Percentiles rank a stretch among this genome's conserved stretches.
Conservation (phyloP, 495 filamentous ascomycete species). For the Schizothecium vesticola region DNA sequence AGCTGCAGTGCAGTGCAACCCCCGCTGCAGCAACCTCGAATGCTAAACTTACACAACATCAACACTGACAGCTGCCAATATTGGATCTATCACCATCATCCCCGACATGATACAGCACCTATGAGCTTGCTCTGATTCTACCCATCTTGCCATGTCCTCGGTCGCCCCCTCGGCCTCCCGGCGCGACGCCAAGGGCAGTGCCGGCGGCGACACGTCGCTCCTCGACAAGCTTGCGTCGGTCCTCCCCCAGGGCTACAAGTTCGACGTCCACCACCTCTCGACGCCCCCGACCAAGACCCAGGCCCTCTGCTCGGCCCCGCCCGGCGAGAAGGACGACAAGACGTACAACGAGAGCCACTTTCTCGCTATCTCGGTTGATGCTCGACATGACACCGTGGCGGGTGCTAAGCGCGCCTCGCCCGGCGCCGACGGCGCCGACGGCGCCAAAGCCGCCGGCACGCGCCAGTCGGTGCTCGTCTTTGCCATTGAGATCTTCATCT, state of each 20-base stretch:
- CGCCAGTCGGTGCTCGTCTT: conserved; percentile 38
- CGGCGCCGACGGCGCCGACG: conserved; percentile 27
- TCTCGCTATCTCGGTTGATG: conserved; percentile 61
- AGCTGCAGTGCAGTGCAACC: background rate
- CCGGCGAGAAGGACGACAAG: conserved; percentile 57
- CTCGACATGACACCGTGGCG: background rate
- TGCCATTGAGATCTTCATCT: conserved; percentile 57
- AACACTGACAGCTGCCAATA: background rate
- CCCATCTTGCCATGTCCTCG: conserved; percentile 10
- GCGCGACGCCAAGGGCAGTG: conserved; percentile 4
- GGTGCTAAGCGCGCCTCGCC: conserved; percentile 24
- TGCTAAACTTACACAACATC: background rate
- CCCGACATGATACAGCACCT: background rate
- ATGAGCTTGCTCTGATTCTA: background rate
- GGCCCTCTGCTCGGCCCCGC: conserved; percentile 74
- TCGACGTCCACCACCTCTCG: conserved; percentile 81
- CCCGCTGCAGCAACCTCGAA: background rate
- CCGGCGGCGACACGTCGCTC: conserved; percentile 23
- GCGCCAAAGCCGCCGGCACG: conserved; percentile 13
- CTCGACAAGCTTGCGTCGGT: conserved; percentile 55
- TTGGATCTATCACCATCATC: background rate
- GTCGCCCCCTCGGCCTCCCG: conserved; percentile 13
- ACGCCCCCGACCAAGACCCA: conserved; percentile 69
- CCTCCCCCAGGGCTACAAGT: conserved; percentile 62
- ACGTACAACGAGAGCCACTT: conserved; percentile 91